Conservation (phyloP, 768 basidiomycete species). For the Suillus decipiens region DNA sequence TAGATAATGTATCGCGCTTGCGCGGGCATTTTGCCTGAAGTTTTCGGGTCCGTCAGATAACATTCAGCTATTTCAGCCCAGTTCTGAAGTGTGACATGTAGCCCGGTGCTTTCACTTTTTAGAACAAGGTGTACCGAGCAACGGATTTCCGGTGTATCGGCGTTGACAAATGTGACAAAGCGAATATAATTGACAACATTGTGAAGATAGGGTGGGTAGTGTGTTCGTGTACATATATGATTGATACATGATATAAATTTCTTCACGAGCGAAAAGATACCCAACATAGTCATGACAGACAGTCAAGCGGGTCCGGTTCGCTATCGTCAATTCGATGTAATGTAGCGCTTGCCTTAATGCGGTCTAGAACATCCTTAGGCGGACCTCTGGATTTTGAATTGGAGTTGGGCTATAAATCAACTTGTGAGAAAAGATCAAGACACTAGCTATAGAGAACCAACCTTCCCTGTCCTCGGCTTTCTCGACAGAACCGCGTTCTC, state of each 20-base stretch:
- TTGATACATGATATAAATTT: neutral
- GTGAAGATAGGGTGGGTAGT: neutral
- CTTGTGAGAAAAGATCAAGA: neutral
- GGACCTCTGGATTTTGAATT: conserved; percentile 35
- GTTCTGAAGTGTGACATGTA: neutral
- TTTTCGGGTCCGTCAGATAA: neutral
- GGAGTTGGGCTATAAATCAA: conserved; percentile 6
- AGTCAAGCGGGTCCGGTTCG: conserved; percentile 50
- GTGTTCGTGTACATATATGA: conserved; percentile 6
- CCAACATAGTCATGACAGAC: conserved; percentile 37
- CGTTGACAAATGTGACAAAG: conserved; percentile 1
- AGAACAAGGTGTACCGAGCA: neutral
- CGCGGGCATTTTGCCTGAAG: neutral
- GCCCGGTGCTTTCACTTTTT: no score
- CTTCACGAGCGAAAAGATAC: neutral
- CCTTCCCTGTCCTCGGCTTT: conserved; percentile 10
- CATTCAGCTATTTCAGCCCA: neutral
- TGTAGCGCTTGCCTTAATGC: conserved; percentile 35
- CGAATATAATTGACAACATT: conserved; percentile 3
- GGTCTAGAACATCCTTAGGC: conserved; percentile 40
- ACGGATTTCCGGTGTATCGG: neutral
- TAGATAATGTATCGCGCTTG: neutral
- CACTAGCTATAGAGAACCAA: neutral
- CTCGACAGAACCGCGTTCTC: conserved; percentile 29
- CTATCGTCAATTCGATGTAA: conserved; percentile 31